Evolutionary conservation across 2,329 filamentous ascomycete species (phyloP).

Genomic region (Fusarium praegraminearum): DNA sequence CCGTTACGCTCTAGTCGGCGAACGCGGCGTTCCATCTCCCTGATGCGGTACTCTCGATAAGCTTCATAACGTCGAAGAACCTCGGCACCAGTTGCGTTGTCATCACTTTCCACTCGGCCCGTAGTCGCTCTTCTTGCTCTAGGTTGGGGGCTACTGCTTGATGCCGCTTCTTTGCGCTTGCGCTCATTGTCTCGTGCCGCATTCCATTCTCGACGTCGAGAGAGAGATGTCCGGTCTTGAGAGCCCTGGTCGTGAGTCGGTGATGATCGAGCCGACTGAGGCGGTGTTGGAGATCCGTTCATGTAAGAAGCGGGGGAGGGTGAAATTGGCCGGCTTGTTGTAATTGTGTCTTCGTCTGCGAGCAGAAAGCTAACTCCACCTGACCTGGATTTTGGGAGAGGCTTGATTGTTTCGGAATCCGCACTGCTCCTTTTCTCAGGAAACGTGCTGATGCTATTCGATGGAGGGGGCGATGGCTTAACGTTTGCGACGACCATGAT

Average conservation of each 20-base stretch:
- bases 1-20: slow-evolving; percentile 61
- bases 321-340: slow-evolving; percentile 15
- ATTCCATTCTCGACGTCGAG: slow-evolving; percentile 53
- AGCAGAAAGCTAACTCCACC: slow-evolving; percentile 3
- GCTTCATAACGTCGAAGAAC: slow-evolving; percentile 56
- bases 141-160: slow-evolving; percentile 35
- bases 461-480: slow-evolving; percentile 47
- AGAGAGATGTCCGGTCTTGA: slow-evolving; percentile 49
- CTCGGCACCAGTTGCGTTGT: slow-evolving; percentile 45
- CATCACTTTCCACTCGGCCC: slow-evolving; percentile 45
- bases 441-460: neutral
- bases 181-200: slow-evolving; percentile 48
- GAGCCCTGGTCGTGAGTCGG: slow-evolving; percentile 42
- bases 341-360: neutral
- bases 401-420: slow-evolving; percentile 1
- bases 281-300: slow-evolving; percentile 48
- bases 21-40: slow-evolving; percentile 62
- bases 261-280: slow-evolving; percentile 48
- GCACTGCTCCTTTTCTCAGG: neutral
- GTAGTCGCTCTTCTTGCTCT: slow-evolving; percentile 39
- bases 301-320: slow-evolving; percentile 23
- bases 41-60: slow-evolving; percentile 57
- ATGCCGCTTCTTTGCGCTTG: slow-evolving; percentile 38
- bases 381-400: slow-evolving; percentile 11
- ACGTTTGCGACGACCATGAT: slow-evolving; percentile 57